Evolutionary conservation across 2,329 filamentous ascomycete genomes (phyloP), one percentile per base, ranked within the genome.

Genomic region (Cercospora citrullina): DNA sequence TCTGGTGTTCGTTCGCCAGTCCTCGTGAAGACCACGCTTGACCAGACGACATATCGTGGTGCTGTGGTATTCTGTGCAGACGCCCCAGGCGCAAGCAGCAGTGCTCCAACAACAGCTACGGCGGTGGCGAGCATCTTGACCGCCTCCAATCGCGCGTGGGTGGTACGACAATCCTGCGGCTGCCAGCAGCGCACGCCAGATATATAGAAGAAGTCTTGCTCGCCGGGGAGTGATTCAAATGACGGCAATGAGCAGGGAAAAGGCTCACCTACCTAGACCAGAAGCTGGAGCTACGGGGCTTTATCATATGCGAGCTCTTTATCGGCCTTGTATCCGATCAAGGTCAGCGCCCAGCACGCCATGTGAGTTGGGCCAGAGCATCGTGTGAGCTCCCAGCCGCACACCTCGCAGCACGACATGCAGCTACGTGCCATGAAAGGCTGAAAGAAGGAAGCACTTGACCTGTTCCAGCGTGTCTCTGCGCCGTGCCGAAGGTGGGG

Each of bases 1-100:
- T 77, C 72, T 2, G 87, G 86, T 5, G 84, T 86, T 61, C 81
- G 83, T 68, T 88, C 87, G 68, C 87, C 87, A 60, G 84, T 81
- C 23, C 83, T 78, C 39, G 84, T 83, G 72, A 85, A 87, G 65
- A 85, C 81, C 60, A 88, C 85, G 23, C 84, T 81, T 48, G 81
- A 82, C 79, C 81, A 81, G 60, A 80, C 76, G 30, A 80, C 79
- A 68, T 81, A 78, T 57, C 28, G 26, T 2, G 65, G 26, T 6
- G 48, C 51, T 30, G 39, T 36, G 21, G 6, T 39, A 30, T 55
- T 60, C 28, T 58, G 73, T 12, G 71, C 70, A 39, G 67, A 53
- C 39, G 66, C 64, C 10, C 57, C 64, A 30, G 72, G 68, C 6
- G 63, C 33, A 63, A 77, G 70, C 48, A 74, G 36, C 60, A 71